Evolutionary conservation across 768 basidiomycete species (phyloP), one percentile per base, ranked within the genome.

Genomic region (Phaffia australis): DNA sequence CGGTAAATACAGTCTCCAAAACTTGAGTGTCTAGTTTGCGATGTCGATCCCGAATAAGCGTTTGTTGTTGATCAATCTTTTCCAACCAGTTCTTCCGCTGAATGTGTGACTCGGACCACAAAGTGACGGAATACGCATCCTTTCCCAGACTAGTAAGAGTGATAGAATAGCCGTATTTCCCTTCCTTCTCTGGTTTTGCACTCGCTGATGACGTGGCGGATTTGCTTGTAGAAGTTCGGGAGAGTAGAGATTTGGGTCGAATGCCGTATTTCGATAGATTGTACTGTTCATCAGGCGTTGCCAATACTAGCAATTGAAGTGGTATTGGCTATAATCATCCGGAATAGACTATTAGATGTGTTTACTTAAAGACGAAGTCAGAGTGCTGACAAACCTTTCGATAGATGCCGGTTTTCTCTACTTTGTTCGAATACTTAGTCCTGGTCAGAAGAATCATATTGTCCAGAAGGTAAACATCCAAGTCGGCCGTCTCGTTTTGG

Each of bases 51-150:
- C 87, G 81, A 80, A 97, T 81, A 32, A 80, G 74, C 69, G 87
- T 84, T 79, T 97, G 95, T 74, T 94, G 89, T 79, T 88, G 91
- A 72, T 82, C 81, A 71, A 99, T 95, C 66, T 81, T 78, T 71
- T 99, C 95, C 58, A 97, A 76, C 95, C 95, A 98, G 77, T 95
- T 98, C 72, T 85, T 85, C 73, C 97, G 86, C 70, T 82, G 83
- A 62, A 89, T 81, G 56, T 85, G 84, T 32, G 92, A 87, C 71
- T 83, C 85, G 54, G 90, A 89, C 89, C 89, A 97, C 15, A 99
- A 79, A 69, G 90, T 87, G 72, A 97, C 81, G 70, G 86, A 85
- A 75, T 98, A 98, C 69, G 85, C 88, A 76, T 92, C 89, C 71
- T 89, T 83, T 16, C 95, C 95, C 30, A 99, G 84, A 75, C 94